Conservation (phyloP, 1,139 yeast species). For the Zhuliangozyma blackwelliae region DNA sequence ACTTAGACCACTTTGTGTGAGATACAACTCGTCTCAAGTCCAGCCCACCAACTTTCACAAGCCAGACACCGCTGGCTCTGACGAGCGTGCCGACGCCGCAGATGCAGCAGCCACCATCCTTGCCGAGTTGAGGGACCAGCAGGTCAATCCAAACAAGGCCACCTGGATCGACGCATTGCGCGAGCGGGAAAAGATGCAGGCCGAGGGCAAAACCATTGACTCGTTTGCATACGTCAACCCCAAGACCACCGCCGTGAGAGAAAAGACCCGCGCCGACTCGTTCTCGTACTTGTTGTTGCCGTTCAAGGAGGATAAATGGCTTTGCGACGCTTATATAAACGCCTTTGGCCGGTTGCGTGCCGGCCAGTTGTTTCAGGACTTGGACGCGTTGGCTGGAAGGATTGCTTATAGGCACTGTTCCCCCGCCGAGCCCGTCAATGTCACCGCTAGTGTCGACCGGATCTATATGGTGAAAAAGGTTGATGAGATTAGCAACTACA, state of each 20-base stretch:
- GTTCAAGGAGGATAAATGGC: slow-evolving; percentile 76
- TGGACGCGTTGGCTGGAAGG: slow-evolving; percentile 85
- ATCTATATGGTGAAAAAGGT: slow-evolving; percentile 83
- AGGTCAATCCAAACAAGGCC: slow-evolving; percentile 46
- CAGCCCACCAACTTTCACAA: slow-evolving; percentile 25
- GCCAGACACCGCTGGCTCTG: slow-evolving; percentile 38
- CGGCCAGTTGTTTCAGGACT: slow-evolving; percentile 88
- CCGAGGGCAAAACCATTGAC: slow-evolving; percentile 67
- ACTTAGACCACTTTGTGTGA: background rate
- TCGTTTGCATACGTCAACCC: slow-evolving; percentile 71
- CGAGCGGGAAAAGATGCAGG: slow-evolving; percentile 67
- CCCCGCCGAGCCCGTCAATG: slow-evolving; percentile 90
- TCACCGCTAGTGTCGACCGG: slow-evolving; percentile 91
- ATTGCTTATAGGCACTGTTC: slow-evolving; percentile 83
- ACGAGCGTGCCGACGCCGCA: slow-evolving; percentile 54
- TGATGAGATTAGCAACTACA: slow-evolving; percentile 70
- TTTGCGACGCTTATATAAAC: slow-evolving; percentile 82
- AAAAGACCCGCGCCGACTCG: slow-evolving; percentile 71
- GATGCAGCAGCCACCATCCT: slow-evolving; percentile 65
- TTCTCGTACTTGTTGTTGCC: slow-evolving; percentile 73
- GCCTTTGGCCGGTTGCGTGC: slow-evolving; percentile 85
- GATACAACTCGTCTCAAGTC: slow-evolving; percentile 6
- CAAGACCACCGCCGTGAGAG: slow-evolving; percentile 65
- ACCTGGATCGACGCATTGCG: slow-evolving; percentile 83
- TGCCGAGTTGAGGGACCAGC: slow-evolving; percentile 44